These are phyloP conservation scores for Wickerhamomyces bovis DNA, from an alignment of 805 yeast genomes.

Conservation along the genomic window DNA sequence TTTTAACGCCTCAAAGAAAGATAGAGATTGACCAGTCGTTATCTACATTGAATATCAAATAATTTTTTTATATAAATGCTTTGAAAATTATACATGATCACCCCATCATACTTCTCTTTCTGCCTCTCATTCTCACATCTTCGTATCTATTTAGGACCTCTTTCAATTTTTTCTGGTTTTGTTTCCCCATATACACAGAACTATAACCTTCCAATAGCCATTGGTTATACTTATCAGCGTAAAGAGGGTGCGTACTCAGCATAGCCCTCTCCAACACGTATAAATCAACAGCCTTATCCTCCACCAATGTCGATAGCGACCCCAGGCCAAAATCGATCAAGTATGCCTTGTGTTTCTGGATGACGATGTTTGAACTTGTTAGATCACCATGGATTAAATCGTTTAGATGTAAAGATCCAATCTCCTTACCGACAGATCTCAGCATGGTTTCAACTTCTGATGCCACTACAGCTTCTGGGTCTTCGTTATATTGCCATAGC, in stretches of 20 bases:
- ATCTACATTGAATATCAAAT: conserved; percentile 7
- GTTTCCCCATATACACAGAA: conserved; percentile 28
- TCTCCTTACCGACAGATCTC: conserved; percentile 52
- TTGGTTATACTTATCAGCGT: conserved; percentile 53
- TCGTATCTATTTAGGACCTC: conserved; percentile 64
- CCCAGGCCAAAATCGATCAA: conserved; percentile 92
- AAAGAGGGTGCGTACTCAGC: conserved; percentile 80
- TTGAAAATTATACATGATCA: conserved; percentile 17
- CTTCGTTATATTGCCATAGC: conserved; percentile 53
- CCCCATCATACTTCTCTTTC: conserved; percentile 94
- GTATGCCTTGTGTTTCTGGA: conserved; percentile 42
- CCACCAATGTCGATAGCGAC: conserved; percentile 65
- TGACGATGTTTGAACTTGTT: conserved; percentile 80
- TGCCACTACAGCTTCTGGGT: conserved; percentile 23
- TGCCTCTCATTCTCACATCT: conserved; percentile 85
- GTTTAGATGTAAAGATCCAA: conserved; percentile 65
- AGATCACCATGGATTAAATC: conserved; percentile 92
- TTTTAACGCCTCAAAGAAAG: conserved; percentile 17
- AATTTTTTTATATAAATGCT: no score
- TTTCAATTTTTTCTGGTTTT: conserved; percentile 33
- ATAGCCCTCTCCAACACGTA: conserved; percentile 93
- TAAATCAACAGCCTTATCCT: conserved; percentile 95
- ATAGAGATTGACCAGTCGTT: conserved; percentile 23
- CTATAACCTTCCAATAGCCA: conserved; percentile 74
- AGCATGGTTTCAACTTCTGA: conserved; percentile 40